Evolutionary conservation across 139 green algal species (phyloP).

Genomic region (Parachlorella kessleri): DNA sequence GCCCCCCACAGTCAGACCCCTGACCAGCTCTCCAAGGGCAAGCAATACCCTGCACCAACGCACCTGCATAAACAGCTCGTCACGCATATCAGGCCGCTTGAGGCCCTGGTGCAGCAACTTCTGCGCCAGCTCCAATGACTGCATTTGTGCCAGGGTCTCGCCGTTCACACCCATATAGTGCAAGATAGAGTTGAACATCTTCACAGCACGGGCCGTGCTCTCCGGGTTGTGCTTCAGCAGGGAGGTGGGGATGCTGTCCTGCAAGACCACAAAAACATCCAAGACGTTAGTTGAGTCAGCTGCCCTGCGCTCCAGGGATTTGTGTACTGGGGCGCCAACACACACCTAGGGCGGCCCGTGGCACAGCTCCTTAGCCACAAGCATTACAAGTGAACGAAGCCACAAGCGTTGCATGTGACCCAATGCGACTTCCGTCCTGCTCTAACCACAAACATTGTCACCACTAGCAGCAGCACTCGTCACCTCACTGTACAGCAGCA

Average conservation of each 20-base stretch:
- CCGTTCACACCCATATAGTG: conserved; percentile 78
- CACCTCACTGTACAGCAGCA: conserved; percentile 55
- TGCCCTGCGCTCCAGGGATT: no score
- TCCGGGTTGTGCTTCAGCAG: conserved; percentile 87
- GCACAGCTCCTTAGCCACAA: no score
- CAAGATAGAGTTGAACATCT: conserved; percentile 89
- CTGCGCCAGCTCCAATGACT: conserved; percentile 71
- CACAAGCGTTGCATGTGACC: no score
- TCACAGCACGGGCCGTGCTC: conserved; percentile 79
- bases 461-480: no score
- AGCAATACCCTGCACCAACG: neutral
- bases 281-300: no score
- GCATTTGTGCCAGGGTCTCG: conserved; percentile 38
- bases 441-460: no score
- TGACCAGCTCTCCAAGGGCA: no score
- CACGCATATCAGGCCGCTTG: conserved; percentile 87
- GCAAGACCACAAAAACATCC: neutral
- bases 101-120: conserved; percentile 92
- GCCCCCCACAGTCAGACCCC: no score
- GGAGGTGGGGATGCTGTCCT: conserved; percentile 85
- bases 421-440: no score
- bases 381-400: no score
- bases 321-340: no score
- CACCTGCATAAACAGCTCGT: conserved; percentile 84
- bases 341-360: no score